Evolutionary conservation across 2,329 filamentous ascomycete genomes (phyloP).

Genomic region (Furcasterigmium furcatum): DNA sequence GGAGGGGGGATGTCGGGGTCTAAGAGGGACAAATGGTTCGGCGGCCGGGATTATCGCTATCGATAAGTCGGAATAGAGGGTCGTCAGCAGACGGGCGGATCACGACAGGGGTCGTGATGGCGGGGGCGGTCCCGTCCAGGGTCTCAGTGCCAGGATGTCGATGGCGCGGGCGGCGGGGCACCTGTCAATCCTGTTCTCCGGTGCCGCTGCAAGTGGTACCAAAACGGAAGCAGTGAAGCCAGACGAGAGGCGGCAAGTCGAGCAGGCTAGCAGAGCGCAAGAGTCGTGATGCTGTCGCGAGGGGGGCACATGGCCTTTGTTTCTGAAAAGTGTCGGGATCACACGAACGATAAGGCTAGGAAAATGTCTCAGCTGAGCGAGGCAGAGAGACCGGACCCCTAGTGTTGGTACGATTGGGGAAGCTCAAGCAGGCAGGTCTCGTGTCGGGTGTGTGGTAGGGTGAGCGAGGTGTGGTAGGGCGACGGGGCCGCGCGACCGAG

Average conservation of each 20-base stretch:
- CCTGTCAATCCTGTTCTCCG: not conserved
- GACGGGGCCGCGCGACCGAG: too few relatives aligned
- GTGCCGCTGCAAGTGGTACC: not conserved
- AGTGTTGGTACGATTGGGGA: too few relatives aligned
- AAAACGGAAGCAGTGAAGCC: too few relatives aligned
- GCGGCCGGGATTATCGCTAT: not conserved
- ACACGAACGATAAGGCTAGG: conserved; percentile 3
- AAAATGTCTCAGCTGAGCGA: conserved; percentile 1
- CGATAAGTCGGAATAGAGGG: conserved; percentile 2
- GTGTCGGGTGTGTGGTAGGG: too few relatives aligned
- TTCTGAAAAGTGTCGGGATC: not conserved
- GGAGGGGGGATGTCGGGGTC: conserved; percentile 1
- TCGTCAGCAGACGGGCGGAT: conserved; percentile 1
- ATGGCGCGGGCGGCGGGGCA: not conserved
- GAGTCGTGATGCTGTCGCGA: not conserved
- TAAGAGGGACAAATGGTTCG: not conserved
- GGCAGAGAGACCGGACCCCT: too few relatives aligned
- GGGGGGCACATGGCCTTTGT: not conserved
- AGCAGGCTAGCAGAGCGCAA: not conserved
- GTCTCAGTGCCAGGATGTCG: not conserved
- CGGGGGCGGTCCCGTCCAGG: not conserved
- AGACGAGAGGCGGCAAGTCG: too few relatives aligned
- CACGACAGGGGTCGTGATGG: conserved; percentile 2
- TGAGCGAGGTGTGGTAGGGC: too few relatives aligned
- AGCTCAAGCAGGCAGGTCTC: too few relatives aligned